These are phyloP conservation scores for Eurotiales sp. DNA, from an alignment of 2,329 filamentous ascomycete species.

Conservation along the genomic window DNA sequence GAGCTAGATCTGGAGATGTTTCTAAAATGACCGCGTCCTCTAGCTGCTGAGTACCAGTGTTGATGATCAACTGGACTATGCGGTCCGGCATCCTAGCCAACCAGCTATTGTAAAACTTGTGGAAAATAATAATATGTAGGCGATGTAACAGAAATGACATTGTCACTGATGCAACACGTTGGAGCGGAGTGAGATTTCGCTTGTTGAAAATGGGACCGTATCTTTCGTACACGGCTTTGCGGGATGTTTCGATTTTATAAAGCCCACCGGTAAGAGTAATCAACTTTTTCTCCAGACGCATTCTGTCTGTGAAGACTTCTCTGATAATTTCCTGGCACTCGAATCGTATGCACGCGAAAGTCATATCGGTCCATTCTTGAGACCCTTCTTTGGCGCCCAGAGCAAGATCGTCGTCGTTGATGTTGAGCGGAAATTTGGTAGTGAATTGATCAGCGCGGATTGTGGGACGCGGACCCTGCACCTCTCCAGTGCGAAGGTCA, in stretches of 20 bases:
- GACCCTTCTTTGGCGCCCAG: conserved; percentile 27
- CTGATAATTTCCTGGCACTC: conserved; percentile 72
- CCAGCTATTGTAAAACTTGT: conserved; percentile 58
- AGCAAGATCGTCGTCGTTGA: conserved; percentile 61
- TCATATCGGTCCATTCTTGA: conserved; percentile 63
- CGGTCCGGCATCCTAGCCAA: conserved; percentile 44
- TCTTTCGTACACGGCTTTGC: conserved; percentile 59
- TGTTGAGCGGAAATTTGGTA: conserved; percentile 67
- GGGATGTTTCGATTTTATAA: conserved; percentile 66
- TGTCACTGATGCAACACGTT: conserved; percentile 61
- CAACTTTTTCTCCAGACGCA: conserved; percentile 59
- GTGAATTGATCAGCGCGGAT: conserved; percentile 74
- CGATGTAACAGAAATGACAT: conserved; percentile 62
- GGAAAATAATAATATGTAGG: conserved; percentile 64
- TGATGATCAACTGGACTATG: conserved; percentile 61
- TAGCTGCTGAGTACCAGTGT: conserved; percentile 53
- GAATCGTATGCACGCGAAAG: conserved; percentile 65
- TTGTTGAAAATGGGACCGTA: conserved; percentile 63
- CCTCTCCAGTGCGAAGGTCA: conserved; percentile 70
- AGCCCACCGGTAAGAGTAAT: conserved; percentile 62
- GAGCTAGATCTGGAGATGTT: conserved; percentile 48
- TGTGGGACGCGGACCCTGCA: conserved; percentile 66
- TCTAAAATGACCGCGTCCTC: conserved; percentile 56
- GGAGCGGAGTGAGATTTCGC: conserved; percentile 50
- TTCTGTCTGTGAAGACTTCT: conserved; percentile 65